phyloP scores from a whole-genome alignment of 495 filamentous ascomycete species.

The Neurospora sp. region DNA sequence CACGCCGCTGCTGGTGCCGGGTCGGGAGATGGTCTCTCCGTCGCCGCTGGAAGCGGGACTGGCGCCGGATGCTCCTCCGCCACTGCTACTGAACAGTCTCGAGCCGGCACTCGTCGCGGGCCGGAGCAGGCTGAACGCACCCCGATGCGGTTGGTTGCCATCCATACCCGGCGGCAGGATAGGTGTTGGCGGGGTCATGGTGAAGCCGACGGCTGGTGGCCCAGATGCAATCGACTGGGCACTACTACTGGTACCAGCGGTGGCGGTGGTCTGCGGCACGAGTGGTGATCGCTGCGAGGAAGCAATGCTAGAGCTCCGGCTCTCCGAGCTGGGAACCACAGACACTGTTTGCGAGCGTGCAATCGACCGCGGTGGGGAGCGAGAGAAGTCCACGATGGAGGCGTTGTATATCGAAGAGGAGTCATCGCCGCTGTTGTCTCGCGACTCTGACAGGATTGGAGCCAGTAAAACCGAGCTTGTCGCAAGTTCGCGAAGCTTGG shows the following conservation, averaged over 20 bases:
- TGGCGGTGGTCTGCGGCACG: slow-evolving; percentile 1
- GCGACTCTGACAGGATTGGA: slow-evolving; percentile 19
- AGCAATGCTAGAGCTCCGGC: slow-evolving; percentile 37
- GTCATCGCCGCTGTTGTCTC: slow-evolving; percentile 41
- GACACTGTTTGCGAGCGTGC: slow-evolving; percentile 30
- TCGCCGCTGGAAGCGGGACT: background rate
- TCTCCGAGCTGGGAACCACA: slow-evolving; percentile 26
- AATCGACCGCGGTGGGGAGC: slow-evolving; percentile 37
- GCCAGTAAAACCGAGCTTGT: slow-evolving; percentile 45
- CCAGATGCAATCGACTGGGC: background rate
- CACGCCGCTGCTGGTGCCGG: slow-evolving; percentile 13
- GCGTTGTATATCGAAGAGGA: slow-evolving; percentile 36
- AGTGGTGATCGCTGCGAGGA: slow-evolving; percentile 30
- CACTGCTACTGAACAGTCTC: slow-evolving; percentile 13
- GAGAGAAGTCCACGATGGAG: slow-evolving; percentile 40
- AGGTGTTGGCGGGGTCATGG: slow-evolving; percentile 32
- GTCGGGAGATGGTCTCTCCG: background rate
- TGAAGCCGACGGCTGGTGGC: slow-evolving; percentile 2
- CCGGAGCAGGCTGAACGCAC: slow-evolving; percentile 13
- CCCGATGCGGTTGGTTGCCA: background rate
- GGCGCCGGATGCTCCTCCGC: background rate
- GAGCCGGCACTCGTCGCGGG: slow-evolving; percentile 22
- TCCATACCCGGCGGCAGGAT: slow-evolving; percentile 5
- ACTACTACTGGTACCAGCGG: background rate
- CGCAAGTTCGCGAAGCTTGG: slow-evolving; percentile 70